Conservation (phyloP, 2,329 filamentous ascomycete genomes). For the Exophiala phaeomuriformis region DNA sequence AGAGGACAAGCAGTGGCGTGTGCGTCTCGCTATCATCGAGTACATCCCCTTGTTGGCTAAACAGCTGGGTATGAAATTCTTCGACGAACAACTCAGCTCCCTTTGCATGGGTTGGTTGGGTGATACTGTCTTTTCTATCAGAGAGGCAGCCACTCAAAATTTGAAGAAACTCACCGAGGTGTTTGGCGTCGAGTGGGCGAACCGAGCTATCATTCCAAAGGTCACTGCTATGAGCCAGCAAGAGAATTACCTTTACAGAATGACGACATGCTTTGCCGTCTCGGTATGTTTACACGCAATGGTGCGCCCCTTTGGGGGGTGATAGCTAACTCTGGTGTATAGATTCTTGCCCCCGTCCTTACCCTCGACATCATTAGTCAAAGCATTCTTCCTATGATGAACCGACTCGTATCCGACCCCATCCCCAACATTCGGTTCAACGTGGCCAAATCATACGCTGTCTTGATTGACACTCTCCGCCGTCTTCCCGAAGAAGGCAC, state of each 20-base stretch:
- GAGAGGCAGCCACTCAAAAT: constrained; percentile 94
- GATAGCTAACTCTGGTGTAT: constrained; percentile 28
- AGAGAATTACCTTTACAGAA: constrained; percentile 97
- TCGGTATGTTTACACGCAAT: constrained; percentile 59
- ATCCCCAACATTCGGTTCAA: constrained; percentile 99
- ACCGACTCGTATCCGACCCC: constrained; percentile 85
- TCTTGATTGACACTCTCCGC: constrained; percentile 84
- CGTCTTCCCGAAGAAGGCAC: constrained; percentile 84
- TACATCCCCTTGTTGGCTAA: constrained; percentile 95
- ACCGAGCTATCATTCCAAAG: constrained; percentile 93
- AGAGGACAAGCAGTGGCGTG: constrained; percentile 93
- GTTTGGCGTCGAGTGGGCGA: constrained; percentile 96
- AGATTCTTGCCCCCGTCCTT: constrained; percentile 92
- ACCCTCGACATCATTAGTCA: constrained; percentile 87
- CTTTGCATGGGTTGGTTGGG: constrained; percentile 98
- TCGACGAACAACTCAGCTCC: constrained; percentile 91
- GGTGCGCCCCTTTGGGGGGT: constrained; percentile 9
- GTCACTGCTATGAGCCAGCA: constrained; percentile 98
- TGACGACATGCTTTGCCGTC: constrained; percentile 99
- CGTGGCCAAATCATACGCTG: constrained; percentile 92
- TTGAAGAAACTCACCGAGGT: constrained; percentile 98
- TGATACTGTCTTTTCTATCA: constrained; percentile 96
- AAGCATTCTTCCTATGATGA: constrained; percentile 91
- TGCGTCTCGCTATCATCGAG: constrained; percentile 96
- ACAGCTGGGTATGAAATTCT: constrained; percentile 94